Base-by-base conservation (phyloP, 345 rosid genomes). In the Lepidium sativum region DNA sequence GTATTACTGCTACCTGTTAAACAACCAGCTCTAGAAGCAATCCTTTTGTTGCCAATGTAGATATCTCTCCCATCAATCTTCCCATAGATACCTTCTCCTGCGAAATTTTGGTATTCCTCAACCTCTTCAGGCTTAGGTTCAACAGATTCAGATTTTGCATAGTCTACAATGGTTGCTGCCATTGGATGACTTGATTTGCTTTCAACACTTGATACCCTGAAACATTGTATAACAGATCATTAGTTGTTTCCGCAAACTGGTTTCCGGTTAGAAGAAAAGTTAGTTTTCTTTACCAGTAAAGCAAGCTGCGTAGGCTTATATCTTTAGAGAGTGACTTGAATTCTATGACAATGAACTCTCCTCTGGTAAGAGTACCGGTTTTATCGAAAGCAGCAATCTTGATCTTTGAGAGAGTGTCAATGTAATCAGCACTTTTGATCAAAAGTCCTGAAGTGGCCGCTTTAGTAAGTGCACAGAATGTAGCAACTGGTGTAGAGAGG, bases 151-250 rank as follows among this genome's bases (percentile, higher is more conserved):
- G 81, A 78, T 73, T 73, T 80, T 3, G 74, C 97, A 56, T 85
- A 77, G 3, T 79, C 89, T 17, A 90, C 82, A 1, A 94, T 77
- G 13, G 96, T 75, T 34, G 81, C 69, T 9, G 99, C 97, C 92
- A 94, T 83, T 29, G 97, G 99, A 79, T 94, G 99, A 70, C 95
- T 83, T 12, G 99, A 91, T 66, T 88, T 91, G 54, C 91, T 85
- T 79, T 94, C 97, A 41, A 90, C 78, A 84, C 99, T 88, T 65
- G 99, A 82, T 32, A 88, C 92, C 99, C 99, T 91, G 60, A 38
- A 60, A 53, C 37, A 64, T 53, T 14, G 14, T 17, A 48, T 33
- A 47, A 60, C 20, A 50, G 6, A 50, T 21, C 60, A 57, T 56
- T 20, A 72, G 32, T 57, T 41, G 23, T 47, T 34, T 60, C 48